These are phyloP conservation scores for Pichia sp. DNA, from an alignment of 1,139 yeast genomes.

Conservation along the genomic window DNA sequence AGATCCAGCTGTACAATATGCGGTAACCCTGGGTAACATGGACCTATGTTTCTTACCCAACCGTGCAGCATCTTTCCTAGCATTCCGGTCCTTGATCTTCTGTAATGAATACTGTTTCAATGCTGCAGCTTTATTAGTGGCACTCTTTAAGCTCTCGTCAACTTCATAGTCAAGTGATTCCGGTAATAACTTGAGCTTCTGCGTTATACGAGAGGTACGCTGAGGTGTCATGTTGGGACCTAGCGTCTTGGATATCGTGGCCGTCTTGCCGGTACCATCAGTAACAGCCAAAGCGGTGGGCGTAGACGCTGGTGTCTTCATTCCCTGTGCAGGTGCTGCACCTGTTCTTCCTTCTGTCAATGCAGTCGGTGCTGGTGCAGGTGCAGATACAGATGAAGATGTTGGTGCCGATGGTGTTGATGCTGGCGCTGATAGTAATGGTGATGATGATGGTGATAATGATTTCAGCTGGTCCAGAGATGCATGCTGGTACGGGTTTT, in stretches of 20 bases:
- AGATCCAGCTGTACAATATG: constrained; percentile 92
- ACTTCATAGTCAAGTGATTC: constrained; percentile 50
- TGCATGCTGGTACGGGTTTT: constrained; percentile 27
- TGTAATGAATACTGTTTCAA: constrained; percentile 38
- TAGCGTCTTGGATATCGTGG: constrained; percentile 8
- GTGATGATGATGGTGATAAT: no score
- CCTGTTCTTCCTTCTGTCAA: no score
- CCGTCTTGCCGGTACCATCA: no score
- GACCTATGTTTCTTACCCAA: constrained; percentile 87
- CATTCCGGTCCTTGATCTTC: constrained; percentile 82
- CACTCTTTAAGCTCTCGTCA: constrained; percentile 43
- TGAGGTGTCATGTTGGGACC: constrained; percentile 58
- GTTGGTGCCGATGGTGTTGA: no score
- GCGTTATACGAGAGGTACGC: constrained; percentile 81
- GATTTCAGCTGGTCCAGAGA: no score
- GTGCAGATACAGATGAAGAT: no score
- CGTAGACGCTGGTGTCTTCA: no score
- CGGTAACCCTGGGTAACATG: constrained; percentile 81
- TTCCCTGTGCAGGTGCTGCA: no score
- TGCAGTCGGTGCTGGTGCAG: no score
- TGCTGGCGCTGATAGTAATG: no score
- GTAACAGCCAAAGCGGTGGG: no score
- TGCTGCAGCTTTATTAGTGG: constrained; percentile 7
- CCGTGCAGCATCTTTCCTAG: constrained; percentile 90
- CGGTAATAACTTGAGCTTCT: constrained; percentile 78